Evolutionary conservation across 768 basidiomycete species (phyloP), one percentile per base, ranked within the genome.

Genomic region (Podaxis mareebaensis): DNA sequence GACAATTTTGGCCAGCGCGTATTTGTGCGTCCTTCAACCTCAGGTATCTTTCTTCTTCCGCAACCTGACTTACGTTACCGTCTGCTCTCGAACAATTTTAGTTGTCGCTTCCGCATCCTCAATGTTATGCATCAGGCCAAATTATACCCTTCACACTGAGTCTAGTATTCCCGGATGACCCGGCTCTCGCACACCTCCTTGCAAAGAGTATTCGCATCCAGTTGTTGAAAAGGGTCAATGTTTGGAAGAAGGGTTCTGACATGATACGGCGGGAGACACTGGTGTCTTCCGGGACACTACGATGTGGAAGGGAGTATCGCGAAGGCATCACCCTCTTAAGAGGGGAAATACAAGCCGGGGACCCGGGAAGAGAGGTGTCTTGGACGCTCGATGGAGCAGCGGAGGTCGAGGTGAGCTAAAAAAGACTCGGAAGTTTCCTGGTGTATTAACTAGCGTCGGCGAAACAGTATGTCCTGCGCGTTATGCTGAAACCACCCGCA

Each of bases 41-140:
- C 38, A 33, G 44, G 28, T 13, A 39, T 59, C 22, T 28, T 30
- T 13, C 20, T 11, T 30, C 7, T 36, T 57, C 28, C 28, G 30
- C 40, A 30, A n/a, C 39, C 26, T 40, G 28, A 44, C 15, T 53
- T 26, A 59, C 54, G 12, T 60, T 46, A 26, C 4, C 36, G 17
- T 33, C 48, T 51, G 30, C 17, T 26, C 12, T 38, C 30, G 7
- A n/a, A 26, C 7, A 11, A 13, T 26, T 53, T 8, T 60, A 82
- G 81, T 67, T 80, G 28, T 77, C 76, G 6, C 53, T 81, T 53
- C 79, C 81, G 2, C 61, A 68, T n/a, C 72, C 75, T 3, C 66
- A 67, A 40, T 72, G 69, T 28, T 79, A 75, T 66, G 66, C 79
- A 26, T 77, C 81, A 5, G 80, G 81, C 8, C 76, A 79, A 62